Evolutionary conservation across 352 stramenopile genomes (phyloP), one percentile per base, ranked within the genome.

Genomic region (Sclerospora graminicola): DNA sequence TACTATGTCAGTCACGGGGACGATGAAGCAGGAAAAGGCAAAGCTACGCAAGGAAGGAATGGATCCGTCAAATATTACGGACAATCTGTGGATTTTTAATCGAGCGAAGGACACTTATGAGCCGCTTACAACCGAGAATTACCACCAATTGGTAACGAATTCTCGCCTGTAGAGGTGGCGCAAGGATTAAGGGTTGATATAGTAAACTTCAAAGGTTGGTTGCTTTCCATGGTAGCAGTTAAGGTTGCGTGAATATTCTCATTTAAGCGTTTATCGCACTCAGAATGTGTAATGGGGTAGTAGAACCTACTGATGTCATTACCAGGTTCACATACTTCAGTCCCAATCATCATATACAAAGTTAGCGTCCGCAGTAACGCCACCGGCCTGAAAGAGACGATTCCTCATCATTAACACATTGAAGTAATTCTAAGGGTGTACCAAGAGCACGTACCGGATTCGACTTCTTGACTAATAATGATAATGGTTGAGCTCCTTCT

Each of bases 1-100:
- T 0, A 54, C 71, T 16, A 86, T 91, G 54, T 69, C 73, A 23
- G 72, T 94, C 39, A 96, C 87, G 0, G 79, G 80, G 1, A 96
- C 87, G 21, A 90, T 96, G 69, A 96, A 96, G 60, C 83, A 95
- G 24, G 73, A 95, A 48, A 96, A 95, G 60, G 80, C 82, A 4
- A 87, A 90, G 51, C 65, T 96, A 5, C 67, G 80, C 11, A 85
- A 77, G 30, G 57, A 94, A 24, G 84, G 81, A 23, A 79, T 88
- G 23, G 76, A 91, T 26, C 64, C 80, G n/a, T 65, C 60, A 6
- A 41, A 66, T 16, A 57, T 92, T 16, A 18, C 20, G 1, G 78
- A 89, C 50, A 58, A 55, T 9, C 51, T 87, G 23, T 89, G 72
- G 67, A 68, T 64, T 21, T 82, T 68, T 29, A 68, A 80, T 47